Conservation (phyloP, 1,284 basidiomycete species). For the Fomitopsis palustris region DNA sequence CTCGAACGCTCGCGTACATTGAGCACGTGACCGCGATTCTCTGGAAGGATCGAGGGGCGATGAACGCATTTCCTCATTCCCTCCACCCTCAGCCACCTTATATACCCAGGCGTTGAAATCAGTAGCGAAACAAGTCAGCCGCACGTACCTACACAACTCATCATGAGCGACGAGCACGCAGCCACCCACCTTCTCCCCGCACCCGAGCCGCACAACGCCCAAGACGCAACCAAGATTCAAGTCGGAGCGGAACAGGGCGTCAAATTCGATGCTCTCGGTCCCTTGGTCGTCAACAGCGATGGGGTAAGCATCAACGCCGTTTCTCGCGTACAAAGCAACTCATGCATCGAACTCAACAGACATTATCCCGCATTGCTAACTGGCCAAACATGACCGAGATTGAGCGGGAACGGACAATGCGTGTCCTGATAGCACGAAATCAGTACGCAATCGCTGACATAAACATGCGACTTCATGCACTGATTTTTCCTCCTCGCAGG, state of each 20-base stretch:
- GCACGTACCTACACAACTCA: too few species aligned
- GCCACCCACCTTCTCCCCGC: conserved; percentile 2
- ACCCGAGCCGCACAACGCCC: not conserved
- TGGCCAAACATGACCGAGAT: conserved; percentile 49
- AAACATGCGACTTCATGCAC: not conserved
- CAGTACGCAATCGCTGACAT: conserved; percentile 30
- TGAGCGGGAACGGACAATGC: conserved; percentile 44
- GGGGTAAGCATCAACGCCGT: conserved; percentile 35
- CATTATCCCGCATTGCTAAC: conserved; percentile 50
- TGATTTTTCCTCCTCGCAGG: conserved; percentile 1
- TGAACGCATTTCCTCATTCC: too few species aligned
- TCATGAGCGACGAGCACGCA: conserved; percentile 1
- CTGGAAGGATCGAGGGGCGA: too few species aligned
- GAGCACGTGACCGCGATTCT: too few species aligned
- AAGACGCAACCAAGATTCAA: not conserved
- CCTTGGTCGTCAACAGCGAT: conserved; percentile 55
- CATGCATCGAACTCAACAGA: conserved; percentile 30
- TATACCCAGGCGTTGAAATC: too few species aligned
- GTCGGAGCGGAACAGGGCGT: conserved; percentile 14
- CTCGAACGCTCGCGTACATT: too few species aligned
- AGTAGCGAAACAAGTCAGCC: too few species aligned
- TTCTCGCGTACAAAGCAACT: not conserved
- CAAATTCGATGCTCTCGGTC: conserved; percentile 48
- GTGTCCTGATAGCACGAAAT: conserved; percentile 47
- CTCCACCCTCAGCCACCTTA: too few species aligned